Percentiles rank a stretch among this genome's conserved stretches.
Evolutionary conservation across 768 basidiomycete species (phyloP).

Genomic region (Pleurotus ostreatus): DNA sequence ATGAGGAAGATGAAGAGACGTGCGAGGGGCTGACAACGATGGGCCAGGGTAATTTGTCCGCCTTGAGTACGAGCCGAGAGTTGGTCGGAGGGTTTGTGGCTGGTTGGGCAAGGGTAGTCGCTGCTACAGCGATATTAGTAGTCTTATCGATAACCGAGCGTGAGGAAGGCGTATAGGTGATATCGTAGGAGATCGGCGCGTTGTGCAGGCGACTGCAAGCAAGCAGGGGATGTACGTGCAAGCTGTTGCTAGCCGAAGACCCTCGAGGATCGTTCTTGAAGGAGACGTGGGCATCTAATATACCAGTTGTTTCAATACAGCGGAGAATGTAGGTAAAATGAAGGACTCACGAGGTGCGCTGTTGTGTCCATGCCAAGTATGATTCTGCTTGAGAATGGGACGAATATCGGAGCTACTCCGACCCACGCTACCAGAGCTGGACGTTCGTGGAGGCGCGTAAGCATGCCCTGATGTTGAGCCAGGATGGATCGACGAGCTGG

Average conservation of each 20-base stretch:
- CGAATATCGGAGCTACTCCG: constrained; percentile 31
- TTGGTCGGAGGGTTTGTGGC: constrained; percentile 56
- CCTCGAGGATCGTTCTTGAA: constrained; percentile 17
- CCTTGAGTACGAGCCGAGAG: constrained; percentile 41
- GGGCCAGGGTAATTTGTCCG: constrained; percentile 60
- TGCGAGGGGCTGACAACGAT: constrained; percentile 41
- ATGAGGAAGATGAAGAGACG: constrained; percentile 15
- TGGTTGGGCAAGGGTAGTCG: constrained; percentile 54
- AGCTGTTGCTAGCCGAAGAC: constrained; percentile 29
- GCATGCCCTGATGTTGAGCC: constrained; percentile 26
- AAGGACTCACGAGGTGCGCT: constrained; percentile 19
- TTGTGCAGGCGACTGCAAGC: constrained; percentile 51
- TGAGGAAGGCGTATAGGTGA: constrained; percentile 52
- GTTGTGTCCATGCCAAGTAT: constrained; percentile 38
- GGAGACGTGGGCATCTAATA: constrained; percentile 28
- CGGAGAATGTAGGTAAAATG: constrained; percentile 7
- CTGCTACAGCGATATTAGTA: constrained; percentile 49
- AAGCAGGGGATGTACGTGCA: constrained; percentile 64
- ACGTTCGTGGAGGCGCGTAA: constrained; percentile 28
- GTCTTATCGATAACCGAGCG: constrained; percentile 53
- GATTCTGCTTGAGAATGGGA: constrained; percentile 43
- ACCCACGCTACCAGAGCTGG: constrained; percentile 35
- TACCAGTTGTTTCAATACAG: not conserved
- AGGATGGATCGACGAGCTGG: constrained; percentile 44
- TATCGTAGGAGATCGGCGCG: constrained; percentile 62